phyloP scores from a whole-genome alignment of 441 rosid genomes.

The Iberis amara region DNA sequence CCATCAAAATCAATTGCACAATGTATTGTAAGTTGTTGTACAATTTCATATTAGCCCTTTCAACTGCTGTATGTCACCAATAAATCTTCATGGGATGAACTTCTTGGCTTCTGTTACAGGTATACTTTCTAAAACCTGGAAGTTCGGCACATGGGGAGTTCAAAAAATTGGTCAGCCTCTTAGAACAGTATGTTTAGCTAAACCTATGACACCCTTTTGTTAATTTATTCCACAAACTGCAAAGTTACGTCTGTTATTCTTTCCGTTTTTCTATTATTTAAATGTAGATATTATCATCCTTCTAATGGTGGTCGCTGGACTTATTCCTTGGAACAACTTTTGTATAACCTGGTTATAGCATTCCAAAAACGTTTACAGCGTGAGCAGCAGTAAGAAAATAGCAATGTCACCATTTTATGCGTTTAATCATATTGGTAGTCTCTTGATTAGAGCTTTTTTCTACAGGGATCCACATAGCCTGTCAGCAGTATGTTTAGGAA shows the following conservation, averaged over 20 bases:
- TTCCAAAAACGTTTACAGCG: conserved; percentile 91
- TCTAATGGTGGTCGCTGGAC: conserved; percentile 99
- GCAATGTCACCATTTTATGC: conserved; percentile 26
- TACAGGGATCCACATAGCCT: conserved; percentile 52
- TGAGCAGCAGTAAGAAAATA: conserved; percentile 76
- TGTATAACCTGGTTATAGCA: conserved; percentile 67
- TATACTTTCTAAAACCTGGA: conserved; percentile 78
- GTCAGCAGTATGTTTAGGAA: conserved; percentile 52
- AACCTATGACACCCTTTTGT: conserved; percentile 27
- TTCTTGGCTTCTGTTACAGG: conserved; percentile 49
- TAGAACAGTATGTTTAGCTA: conserved; percentile 87
- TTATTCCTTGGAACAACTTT: conserved; percentile 86
- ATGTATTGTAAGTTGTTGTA: conserved; percentile 67
- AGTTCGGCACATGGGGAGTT: conserved; percentile 69
- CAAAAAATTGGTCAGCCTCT: conserved; percentile 90
- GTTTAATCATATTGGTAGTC: conserved; percentile 28
- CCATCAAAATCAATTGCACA: conserved; percentile 93
- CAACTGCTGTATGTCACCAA: conserved; percentile 28
- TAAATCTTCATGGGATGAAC: conserved; percentile 26
- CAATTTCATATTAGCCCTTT: conserved; percentile 21
- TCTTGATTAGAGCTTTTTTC: conserved; percentile 26
- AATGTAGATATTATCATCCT: conserved; percentile 88
- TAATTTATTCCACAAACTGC: conserved; percentile 24
- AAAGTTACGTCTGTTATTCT: conserved; percentile 23
- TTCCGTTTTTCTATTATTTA: conserved; percentile 26